Evolutionary conservation across 2,329 filamentous ascomycete species (phyloP), one percentile per base, ranked within the genome.

Genomic region (Alternaria alternata): DNA sequence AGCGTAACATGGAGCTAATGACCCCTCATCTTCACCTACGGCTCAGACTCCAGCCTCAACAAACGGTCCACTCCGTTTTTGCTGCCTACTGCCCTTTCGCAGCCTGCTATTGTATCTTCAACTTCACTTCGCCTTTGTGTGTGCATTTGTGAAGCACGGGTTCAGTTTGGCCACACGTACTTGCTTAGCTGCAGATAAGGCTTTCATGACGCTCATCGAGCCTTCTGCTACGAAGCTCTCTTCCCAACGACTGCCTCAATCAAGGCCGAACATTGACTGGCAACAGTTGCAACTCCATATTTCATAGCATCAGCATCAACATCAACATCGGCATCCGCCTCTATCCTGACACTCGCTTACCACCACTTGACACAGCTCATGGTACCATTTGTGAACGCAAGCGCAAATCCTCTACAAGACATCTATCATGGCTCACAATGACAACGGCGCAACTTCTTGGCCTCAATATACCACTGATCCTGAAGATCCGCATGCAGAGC

Each of bases 351-450:
- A 26, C 39, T 38, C 44, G 36, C 58, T 48, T 41, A 24, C 42
- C 48, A 48, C 47, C 34, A 36, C 22, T 44, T 51, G 42, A 49
- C 43, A 44, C 43, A 20, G 34, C 39, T 38, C 26, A 34, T 22
- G 24, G 26, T n/a, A 36, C 32, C 24, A 26, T 32, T 51, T 30
- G 47, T 26, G 18, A 53, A 47, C 34, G 46, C 8, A 39, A 34
- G 20, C 28, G 36, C 39, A 26, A 42, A 28, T 22, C 47, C 4
- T 48, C 51, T 24, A 22, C 18, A 32, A 51, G 53, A 60, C 55
- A 60, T 39, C 49, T 53, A 56, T 38, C 38, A 76, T 76, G 75
- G 71, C 74, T 34, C 73, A 73, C n/a, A 56, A 67, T 28, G 64
- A 72, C 55, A 68, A 61, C 54, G 61, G 58, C 59, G n/a, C 61